Conservation (phyloP, 1,139 yeast genomes). For the Spencermartinsiella ligniputridi region DNA sequence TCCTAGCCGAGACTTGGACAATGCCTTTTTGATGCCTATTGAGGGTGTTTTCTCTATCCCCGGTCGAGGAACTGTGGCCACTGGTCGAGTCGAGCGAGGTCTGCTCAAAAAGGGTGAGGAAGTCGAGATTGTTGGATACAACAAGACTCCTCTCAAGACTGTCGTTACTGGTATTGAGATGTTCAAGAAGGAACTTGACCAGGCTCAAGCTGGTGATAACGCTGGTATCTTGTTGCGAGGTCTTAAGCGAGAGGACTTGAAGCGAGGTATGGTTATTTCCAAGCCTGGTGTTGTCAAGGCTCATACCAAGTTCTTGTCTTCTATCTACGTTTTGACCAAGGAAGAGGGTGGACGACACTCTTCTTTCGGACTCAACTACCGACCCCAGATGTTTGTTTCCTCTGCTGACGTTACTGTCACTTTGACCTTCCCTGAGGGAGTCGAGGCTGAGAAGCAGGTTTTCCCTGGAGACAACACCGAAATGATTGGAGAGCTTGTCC, state of each 20-base stretch:
- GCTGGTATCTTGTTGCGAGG: constrained; percentile 98
- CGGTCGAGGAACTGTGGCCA: constrained; percentile 99
- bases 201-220: constrained; percentile 98
- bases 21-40: constrained; percentile 95
- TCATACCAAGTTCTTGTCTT: constrained; percentile 90
- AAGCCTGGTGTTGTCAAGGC: constrained; percentile 91
- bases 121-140: constrained; percentile 92
- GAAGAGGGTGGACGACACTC: constrained; percentile 99
- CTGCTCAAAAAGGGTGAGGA: constrained; percentile 96
- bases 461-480: constrained; percentile 99
- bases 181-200: constrained; percentile 98
- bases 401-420: constrained; percentile 95
- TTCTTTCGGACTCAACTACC: constrained; percentile 93
- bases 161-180: constrained; percentile 97
- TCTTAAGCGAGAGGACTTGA: constrained; percentile 93
- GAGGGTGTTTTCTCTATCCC: constrained; percentile 98
- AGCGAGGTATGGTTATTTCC: constrained; percentile 97
- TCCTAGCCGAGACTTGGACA: constrained; percentile 92
- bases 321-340: constrained; percentile 84
- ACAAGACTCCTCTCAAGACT: constrained; percentile 82
- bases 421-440: constrained; percentile 87
- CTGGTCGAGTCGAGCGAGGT: constrained; percentile 99
- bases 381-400: constrained; percentile 96
- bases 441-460: constrained; percentile 80
- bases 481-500: constrained; percentile 87